Evolutionary conservation across 2,329 filamentous ascomycete genomes (phyloP), one percentile per base, ranked within the genome.

Genomic region (Botrytis cinerea): DNA sequence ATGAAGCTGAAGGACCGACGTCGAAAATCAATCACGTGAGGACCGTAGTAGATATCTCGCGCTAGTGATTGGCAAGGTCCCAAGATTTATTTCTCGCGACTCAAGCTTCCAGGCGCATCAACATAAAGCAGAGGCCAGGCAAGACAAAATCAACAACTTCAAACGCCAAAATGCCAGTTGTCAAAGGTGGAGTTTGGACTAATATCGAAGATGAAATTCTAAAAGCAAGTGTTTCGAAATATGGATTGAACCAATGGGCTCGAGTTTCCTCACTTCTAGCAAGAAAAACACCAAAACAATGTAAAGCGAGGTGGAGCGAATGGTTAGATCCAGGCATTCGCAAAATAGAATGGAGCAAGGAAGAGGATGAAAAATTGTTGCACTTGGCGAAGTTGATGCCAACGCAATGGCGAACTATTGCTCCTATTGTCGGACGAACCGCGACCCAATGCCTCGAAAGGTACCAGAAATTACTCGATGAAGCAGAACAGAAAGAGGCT

Each of bases 331-430:
- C 96, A 32, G 93, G 93, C 81, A 98, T 99, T 85, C 93, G 95
- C 81, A 99, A 99, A 87, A 96, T 97, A 79, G 96, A 99, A 85
- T 99, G 96, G 95, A 97, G 94, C 82, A 93, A 96, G 81, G 96
- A 99, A 83, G 96, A 99, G 83, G 96, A 99, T 82, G 96, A 99
- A 86, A 98, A 97, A 85, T 87, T 99, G 75, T 84, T 99, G 79
- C 96, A 98, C 81, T 87, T 99, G 80, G 96, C 96, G 75, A 99
- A 98, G 88, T 87, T 99, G 84, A 97, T 99, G 92, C 96, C 96
- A 73, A 98, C 95, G 43, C 96, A 99, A 88, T 99, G 96, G 96
- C 92, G 96, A 80, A 98, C 96, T 66, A 98, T 99, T 81, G 95
- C 96, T 73, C 95, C 96, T 72, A 95, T 98, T 78, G 95, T 99